Percentiles rank a stretch among this genome's conserved stretches.
These are phyloP conservation scores for Peronospora belbahrii DNA, from an alignment of 352 stramenopile genomes.

Conservation along the genomic window DNA sequence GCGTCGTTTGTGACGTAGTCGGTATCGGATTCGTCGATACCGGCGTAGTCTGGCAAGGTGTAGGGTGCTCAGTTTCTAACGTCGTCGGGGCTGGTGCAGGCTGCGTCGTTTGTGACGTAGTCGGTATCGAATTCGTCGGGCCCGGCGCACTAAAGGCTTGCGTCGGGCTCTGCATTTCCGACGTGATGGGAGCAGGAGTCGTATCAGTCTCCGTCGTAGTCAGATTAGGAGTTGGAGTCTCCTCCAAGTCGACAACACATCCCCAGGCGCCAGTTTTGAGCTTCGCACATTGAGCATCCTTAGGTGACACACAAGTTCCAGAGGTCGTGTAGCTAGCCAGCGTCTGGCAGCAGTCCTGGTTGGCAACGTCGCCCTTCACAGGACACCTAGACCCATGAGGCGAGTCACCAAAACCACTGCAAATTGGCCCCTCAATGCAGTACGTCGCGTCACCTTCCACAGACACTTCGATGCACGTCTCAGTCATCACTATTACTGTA, in stretches of 20 bases:
- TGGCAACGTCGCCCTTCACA: constrained; percentile 46
- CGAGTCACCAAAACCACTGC: constrained; percentile 36
- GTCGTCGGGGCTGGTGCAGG: constrained; percentile 2
- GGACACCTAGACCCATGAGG: constrained; percentile 44
- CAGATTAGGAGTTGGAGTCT: constrained; percentile 13
- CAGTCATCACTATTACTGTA: no score
- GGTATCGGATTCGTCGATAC: no score
- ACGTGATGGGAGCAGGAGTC: background rate
- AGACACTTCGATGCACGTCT: constrained; percentile 47
- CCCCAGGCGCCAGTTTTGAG: constrained; percentile 69
- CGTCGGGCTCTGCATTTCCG: no score
- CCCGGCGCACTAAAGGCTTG: no score
- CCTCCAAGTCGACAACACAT: constrained; percentile 34
- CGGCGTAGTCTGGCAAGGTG: no score
- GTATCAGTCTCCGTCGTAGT: constrained; percentile 6
- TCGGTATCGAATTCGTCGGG: no score
- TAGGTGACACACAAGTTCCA: constrained; percentile 41
- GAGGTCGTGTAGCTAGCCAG: constrained; percentile 46
- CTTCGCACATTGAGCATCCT: constrained; percentile 47
- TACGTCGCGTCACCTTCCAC: constrained; percentile 69
- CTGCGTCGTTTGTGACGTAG: background rate
- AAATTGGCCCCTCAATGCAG: constrained; percentile 58
- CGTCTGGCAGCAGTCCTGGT: constrained; percentile 47
- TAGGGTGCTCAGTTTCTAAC: no score
- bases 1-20: no score